Base-by-base conservation (phyloP, 1,139 yeast genomes). In the Debaryomyces udenii region DNA sequence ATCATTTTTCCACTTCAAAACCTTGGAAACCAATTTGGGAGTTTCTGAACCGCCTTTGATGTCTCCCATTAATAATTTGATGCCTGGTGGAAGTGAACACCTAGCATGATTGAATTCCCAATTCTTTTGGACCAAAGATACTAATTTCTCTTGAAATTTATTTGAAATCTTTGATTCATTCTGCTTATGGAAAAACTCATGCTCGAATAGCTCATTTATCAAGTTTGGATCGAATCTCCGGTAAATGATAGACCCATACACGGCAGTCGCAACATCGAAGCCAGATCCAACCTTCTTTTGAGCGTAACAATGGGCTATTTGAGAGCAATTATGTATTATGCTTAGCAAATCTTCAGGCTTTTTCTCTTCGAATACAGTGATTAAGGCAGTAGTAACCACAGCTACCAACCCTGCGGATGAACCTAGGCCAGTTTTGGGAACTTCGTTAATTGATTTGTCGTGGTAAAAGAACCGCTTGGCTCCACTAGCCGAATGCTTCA, bases 261-360 rank as follows among this genome's bases (percentile, higher is more conserved):
- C 84, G 0, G 99, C 99, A 6, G 98, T 84, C 0, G 96, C 98
- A 31, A 94, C 95, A 58, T 93, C 99, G 61, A 93, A 93, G 0
- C 99, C 99, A 2, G 96, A 88, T 0, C 99, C 99, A 20, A 93
- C 83, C 61, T 94, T 94, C 33, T 88, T 87, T 59, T 93, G 99
- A 2, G 99, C 98, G 42, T 79, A 77, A 60, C 97, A 91, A 60
- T 93, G 99, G 1, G 96, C 86, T 9, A 88, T 69, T 57, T 93
- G 99, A 0, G 97, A 80, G 26, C 89, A 65, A 52, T 89, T 91
- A 61, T 93, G 98, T 22, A 93, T 69, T 3, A 70, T 46, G 42
- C 74, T 66, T 9, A 71, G 53, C 7, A 43, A 37, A 3, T 43
- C 27, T 3, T 44, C 40, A 2, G 47, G 38, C 6, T 39, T 31